Base-by-base conservation (phyloP, 306 rosid species). In the Cicer bijugum region DNA sequence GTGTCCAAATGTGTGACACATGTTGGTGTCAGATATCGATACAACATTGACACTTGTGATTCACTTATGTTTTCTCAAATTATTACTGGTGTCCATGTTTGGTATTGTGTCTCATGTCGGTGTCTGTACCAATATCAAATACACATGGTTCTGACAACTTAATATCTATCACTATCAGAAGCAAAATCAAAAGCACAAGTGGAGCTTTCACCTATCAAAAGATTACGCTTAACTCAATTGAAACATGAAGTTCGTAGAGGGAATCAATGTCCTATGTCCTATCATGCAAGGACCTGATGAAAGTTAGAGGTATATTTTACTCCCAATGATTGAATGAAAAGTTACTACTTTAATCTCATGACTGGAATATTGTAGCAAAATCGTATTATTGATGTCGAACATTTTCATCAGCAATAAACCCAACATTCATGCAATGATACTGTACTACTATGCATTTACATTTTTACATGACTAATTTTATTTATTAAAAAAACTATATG, bases 211-310 rank as follows among this genome's bases (percentile, higher is more conserved):
- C 38, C 69, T 35, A 48, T 12, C 62, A 78, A 78, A 68, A 72
- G 82, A 43, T 46, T 67, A 37, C 76, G 80, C 23, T 61, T 82
- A 68, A 73, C 85, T 60, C 80, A 82, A 14, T 53, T 77, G 63
- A 73, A 73, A 60, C 75, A 74, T 11, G 58, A 78, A 73, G 79
- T 46, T 44, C 85, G 85, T 52, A n/a, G 9, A 9, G 52, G 70
- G 45, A 78, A 68, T 68, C 73, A 35, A 35, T 66, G 20, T 43
- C 69, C 72, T 67, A 23, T 65, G 20, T 43, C 69, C 72, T 67
- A 23, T 65, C 51, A 45, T 40, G 64, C 74, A 44, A 73, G 46
- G 65, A 78, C 8, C 38, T 56, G 51, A 17, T 40, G 37, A 50
- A 74, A 78, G 23, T 14, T 82, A 67, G 71, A 78, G 82, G 82